Conservation (phyloP, 2,329 filamentous ascomycete species). For the Decorospora gaudefroyi region DNA sequence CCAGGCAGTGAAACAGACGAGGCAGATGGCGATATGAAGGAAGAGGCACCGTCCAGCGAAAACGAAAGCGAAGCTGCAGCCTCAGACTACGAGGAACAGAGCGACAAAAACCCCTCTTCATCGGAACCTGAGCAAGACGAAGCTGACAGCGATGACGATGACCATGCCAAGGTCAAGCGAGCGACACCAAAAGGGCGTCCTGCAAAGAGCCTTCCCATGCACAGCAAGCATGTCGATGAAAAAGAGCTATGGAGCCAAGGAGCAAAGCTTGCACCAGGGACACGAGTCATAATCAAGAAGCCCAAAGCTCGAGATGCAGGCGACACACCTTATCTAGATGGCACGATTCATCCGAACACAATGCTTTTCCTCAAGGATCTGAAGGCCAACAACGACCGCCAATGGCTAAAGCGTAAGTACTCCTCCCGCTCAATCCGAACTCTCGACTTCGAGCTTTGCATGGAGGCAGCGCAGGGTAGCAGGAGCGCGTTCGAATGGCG, state of each 20-base stretch:
- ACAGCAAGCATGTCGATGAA: constrained; percentile 41
- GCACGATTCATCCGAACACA: constrained; percentile 66
- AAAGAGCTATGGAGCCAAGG: constrained; percentile 62
- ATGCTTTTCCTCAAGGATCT: constrained; percentile 64
- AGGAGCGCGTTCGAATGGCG: neutral
- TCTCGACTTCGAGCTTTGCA: too few species aligned
- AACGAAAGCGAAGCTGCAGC: constrained; percentile 41
- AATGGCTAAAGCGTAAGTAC: constrained; percentile 65
- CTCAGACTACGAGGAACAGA: constrained; percentile 52
- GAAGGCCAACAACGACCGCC: constrained; percentile 63
- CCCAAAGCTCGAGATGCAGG: constrained; percentile 65
- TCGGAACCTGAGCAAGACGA: constrained; percentile 44
- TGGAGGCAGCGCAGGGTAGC: too few species aligned
- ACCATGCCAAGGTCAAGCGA: constrained; percentile 35
- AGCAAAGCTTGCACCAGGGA: constrained; percentile 62
- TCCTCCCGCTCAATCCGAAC: too few species aligned
- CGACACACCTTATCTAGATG: constrained; percentile 60
- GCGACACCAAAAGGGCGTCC: constrained; percentile 23
- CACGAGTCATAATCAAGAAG: constrained; percentile 65
- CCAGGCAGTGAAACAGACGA: constrained; percentile 32
- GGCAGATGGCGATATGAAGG: constrained; percentile 23
- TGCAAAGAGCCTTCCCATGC: constrained; percentile 27
- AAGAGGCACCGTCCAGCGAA: constrained; percentile 32
- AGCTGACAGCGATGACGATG: constrained; percentile 35
- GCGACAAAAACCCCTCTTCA: constrained; percentile 33